Evolutionary conservation across 805 yeast species (phyloP), one percentile per base, ranked within the genome.

Genomic region (Wickerhamomyces alni): DNA sequence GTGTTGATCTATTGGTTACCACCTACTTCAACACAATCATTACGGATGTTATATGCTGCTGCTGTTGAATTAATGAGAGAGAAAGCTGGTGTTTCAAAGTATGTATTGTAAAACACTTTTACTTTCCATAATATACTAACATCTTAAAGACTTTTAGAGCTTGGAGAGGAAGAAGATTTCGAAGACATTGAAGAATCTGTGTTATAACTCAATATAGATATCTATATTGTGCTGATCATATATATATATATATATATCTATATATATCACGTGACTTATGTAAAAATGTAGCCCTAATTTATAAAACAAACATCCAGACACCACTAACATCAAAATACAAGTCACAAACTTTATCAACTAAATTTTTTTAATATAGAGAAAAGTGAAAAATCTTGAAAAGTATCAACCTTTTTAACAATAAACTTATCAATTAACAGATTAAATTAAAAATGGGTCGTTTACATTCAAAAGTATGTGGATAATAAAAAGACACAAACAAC

Each of bases 361-460:
- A 11, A 27, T 26, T 34, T 21, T 21, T 16, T 36, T 36, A 10
- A 36, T 24, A 21, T 21, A 21, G 24, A 21, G 24, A 21, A 17
- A 30, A 30, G 9, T 30, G 33, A 30, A 30, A 30, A 30, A 30
- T 30, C 13, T n/a, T 29, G 31, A 29, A 29, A n/a, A 29, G 15
- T n/a, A 7, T 21, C 24, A 21, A 21, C 24, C 9, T 21, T 21
- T 9, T 7, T 21, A 7, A 21, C 9, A 6, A 21, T 21, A n/a
- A n/a, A n/a, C n/a, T n/a, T n/a, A n/a, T n/a, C n/a, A 8, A 8
- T 24, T 24, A 8, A 24, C 10, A 11, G 7, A 29, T 31, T 17
- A 18, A 43, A 38, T 64, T 73, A 80, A 85, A 77, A 70, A 91
- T 91, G 99, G 99, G 95, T 89, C 96, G 99, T 79, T 82, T 91